phyloP scores from a whole-genome alignment of 306 rosid genomes.

The Sicyos baderoa region DNA sequence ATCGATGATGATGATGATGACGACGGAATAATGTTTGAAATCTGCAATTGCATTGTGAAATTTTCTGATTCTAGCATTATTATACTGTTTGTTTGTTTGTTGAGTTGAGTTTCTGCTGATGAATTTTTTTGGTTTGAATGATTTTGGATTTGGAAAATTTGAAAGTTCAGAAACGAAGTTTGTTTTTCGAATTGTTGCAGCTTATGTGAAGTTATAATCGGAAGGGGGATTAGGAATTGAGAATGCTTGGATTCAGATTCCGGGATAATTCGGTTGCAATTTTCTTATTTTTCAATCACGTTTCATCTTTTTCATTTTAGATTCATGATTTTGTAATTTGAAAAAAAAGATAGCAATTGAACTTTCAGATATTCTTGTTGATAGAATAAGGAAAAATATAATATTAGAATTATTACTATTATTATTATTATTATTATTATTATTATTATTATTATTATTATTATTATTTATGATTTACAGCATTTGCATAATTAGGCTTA shows the following conservation, averaged over 20 bases:
- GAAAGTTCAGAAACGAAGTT: neutral
- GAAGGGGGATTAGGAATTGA: neutral
- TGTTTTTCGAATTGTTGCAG: slow-evolving; percentile 11
- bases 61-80: neutral
- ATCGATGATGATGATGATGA: neutral
- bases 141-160: neutral
- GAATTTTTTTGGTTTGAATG: slow-evolving; percentile 1
- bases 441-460: neutral
- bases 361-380: neutral
- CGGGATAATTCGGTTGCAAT: slow-evolving; percentile 4
- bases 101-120: neutral
- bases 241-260: slow-evolving; percentile 16
- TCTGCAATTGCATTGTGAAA: neutral
- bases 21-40: neutral
- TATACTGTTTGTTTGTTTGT: neutral
- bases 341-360: neutral
- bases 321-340: neutral
- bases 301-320: neutral
- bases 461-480: neutral
- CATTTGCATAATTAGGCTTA: neutral
- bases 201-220: slow-evolving; percentile 10
- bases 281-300: neutral
- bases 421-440: no score
- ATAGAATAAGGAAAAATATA: neutral
- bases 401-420: neutral